phyloP scores from a whole-genome alignment of 164 flowering plant genomes.

The Vitis rotundifolia region DNA sequence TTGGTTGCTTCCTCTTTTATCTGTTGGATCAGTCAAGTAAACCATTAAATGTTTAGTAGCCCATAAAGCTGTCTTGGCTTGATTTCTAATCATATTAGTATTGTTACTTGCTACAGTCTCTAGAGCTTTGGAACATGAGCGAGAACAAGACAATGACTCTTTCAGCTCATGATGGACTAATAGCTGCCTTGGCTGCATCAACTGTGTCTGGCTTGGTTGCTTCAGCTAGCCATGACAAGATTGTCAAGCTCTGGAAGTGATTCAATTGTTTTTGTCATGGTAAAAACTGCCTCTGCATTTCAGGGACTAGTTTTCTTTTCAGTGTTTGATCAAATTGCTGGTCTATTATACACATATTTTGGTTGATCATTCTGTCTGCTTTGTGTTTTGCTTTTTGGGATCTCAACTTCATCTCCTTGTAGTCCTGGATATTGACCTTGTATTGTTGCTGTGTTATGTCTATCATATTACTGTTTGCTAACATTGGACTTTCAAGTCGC shows the following conservation, averaged over 20 bases:
- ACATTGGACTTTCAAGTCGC: neutral
- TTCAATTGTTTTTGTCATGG: neutral
- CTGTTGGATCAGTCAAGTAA: no score
- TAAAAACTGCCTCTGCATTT: conserved; percentile 3
- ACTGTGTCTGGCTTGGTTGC: conserved; percentile 57
- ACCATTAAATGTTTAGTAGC: neutral
- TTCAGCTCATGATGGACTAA: conserved; percentile 63
- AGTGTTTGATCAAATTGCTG: neutral
- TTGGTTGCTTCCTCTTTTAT: no score
- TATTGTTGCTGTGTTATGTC: neutral
- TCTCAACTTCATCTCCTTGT: neutral
- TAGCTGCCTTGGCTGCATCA: conserved; percentile 67
- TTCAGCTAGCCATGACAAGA: conserved; percentile 73
- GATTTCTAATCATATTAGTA: neutral
- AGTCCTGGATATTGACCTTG: conserved; percentile 4
- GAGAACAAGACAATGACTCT: conserved; percentile 66
- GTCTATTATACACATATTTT: neutral
- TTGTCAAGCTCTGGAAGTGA: conserved; percentile 75
- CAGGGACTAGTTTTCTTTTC: neutral
- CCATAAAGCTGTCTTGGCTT: neutral
- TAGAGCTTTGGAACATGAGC: conserved; percentile 71
- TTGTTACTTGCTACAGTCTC: conserved; percentile 36
- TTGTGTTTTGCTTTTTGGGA: neutral
- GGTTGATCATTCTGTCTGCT: neutral
- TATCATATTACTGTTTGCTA: neutral